phyloP scores from a whole-genome alignment of 345 rosid species.

The Bretschneidera sinensis region DNA sequence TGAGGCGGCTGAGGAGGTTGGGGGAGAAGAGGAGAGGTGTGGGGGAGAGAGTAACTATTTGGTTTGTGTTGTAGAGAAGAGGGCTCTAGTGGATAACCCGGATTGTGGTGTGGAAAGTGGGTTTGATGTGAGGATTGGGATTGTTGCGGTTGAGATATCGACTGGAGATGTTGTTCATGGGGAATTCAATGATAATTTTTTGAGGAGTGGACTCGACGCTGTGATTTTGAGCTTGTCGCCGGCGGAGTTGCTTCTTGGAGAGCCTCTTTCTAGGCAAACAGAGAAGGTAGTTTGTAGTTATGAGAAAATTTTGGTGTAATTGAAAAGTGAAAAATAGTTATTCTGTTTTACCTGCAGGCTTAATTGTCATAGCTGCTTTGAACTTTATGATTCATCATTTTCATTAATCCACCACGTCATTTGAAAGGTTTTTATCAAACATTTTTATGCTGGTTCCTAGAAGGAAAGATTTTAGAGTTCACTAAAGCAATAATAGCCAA shows the following conservation, averaged over 20 bases:
- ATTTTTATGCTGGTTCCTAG: not conserved
- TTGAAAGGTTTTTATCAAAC: not conserved
- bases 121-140: conserved; percentile 62
- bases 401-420: too few species aligned
- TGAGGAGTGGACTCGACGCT: conserved; percentile 88
- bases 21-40: conserved; percentile 59
- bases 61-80: conserved; percentile 75
- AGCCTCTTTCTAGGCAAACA: conserved; percentile 66
- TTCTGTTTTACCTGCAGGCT: too few species aligned
- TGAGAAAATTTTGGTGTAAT: not conserved
- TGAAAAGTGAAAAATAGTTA: not conserved
- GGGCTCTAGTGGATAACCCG: conserved; percentile 11
- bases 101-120: conserved; percentile 26
- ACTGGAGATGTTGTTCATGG: conserved; percentile 87
- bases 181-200: conserved; percentile 60
- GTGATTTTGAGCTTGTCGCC: conserved; percentile 77
- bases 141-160: conserved; percentile 84
- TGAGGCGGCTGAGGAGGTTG: conserved; percentile 84
- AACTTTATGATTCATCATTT: too few species aligned
- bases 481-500: too few species aligned
- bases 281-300: conserved; percentile 59
- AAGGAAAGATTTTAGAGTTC: not conserved
- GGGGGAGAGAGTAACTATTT: conserved; percentile 65
- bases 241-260: conserved; percentile 72
- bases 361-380: not conserved